phyloP scores from a whole-genome alignment of 2,329 filamentous ascomycete species.

The Fusarium multiceps region DNA sequence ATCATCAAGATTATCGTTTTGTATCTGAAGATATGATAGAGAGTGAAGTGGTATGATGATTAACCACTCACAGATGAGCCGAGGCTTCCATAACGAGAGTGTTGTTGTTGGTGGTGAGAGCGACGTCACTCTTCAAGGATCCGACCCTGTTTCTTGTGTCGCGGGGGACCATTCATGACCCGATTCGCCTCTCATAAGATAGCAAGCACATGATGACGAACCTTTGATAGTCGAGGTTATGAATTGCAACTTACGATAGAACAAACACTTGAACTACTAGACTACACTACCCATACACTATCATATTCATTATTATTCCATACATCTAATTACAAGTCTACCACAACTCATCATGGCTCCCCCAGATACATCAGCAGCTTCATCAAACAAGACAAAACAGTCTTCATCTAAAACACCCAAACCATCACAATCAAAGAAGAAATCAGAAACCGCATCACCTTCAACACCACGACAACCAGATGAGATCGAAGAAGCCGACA shows the following conservation, averaged over 20 bases:
- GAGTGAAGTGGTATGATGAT: not conserved
- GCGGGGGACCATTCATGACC: constrained; percentile 34
- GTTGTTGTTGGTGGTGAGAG: constrained; percentile 12
- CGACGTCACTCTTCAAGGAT: constrained; percentile 45
- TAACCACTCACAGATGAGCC: constrained; percentile 2
- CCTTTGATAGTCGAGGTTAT: constrained; percentile 15
- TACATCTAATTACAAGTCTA: not conserved
- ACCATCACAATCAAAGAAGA: constrained; percentile 2
- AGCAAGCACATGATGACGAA: constrained; percentile 44
- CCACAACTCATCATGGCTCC: constrained; percentile 16
- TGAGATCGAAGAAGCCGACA: constrained; percentile 35
- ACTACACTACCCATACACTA: not conserved
- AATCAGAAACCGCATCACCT: not conserved
- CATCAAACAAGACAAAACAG: constrained; percentile 13
- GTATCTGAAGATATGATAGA: too few species aligned
- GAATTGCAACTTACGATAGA: not conserved
- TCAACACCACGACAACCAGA: constrained; percentile 25
- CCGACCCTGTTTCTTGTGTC: constrained; percentile 41
- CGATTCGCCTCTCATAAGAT: constrained; percentile 37
- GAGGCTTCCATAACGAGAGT: constrained; percentile 2
- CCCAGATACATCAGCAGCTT: constrained; percentile 8
- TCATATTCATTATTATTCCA: not conserved
- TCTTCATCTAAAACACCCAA: constrained; percentile 5
- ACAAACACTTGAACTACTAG: not conserved
- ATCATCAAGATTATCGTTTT: not conserved